Base-by-base conservation (phyloP, 129 eudicot genomes). In the Silybum marianum region DNA sequence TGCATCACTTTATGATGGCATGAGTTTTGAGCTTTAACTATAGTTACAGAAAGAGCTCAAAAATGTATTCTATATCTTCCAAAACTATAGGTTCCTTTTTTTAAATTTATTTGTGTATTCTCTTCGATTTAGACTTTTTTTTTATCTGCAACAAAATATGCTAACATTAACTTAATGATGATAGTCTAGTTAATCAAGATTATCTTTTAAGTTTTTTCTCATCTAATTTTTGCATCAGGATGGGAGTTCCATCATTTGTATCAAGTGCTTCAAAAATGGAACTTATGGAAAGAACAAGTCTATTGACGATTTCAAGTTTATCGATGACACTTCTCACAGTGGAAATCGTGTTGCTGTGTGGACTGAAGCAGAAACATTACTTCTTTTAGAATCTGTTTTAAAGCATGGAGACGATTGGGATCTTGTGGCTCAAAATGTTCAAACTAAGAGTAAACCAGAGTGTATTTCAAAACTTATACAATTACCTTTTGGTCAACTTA, bases 391-490 rank as follows among this genome's bases (percentile, higher is more conserved):
- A 80, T 91, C 99, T 77, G 91, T 95, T 44, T 67, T 91, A 83
- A 93, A 91, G 79, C 94, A 92, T 72, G 99, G 99, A 80, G 95
- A 93, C 84, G 95, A 93, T 80, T 95, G 98, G 99, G 99, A 93
- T 78, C 90, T 89, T 77, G 99, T 95, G 74, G 90, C 95, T 73
- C 89, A 88, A 86, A 86, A 82, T 85, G 91, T 95, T 46, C 88
- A 87, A 82, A 89, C 98, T 13, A 95, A 93, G 88, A 95, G 84
- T 72, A 91, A 92, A 87, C 84, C 74, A 65, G 98, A 95, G 13
- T 95, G 99, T 69, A 95, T 95, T 80, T 91, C 98, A 77, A 93
- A 91, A 85, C 97, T 95, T 80, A 83, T 95, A 58, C 88, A 95
- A 72, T 88, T 95, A 36, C 98, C 99, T 36, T 95, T 95, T 78